Conservation (phyloP, 2,329 filamentous ascomycete species). For the Scleromitrula shiraiana region DNA sequence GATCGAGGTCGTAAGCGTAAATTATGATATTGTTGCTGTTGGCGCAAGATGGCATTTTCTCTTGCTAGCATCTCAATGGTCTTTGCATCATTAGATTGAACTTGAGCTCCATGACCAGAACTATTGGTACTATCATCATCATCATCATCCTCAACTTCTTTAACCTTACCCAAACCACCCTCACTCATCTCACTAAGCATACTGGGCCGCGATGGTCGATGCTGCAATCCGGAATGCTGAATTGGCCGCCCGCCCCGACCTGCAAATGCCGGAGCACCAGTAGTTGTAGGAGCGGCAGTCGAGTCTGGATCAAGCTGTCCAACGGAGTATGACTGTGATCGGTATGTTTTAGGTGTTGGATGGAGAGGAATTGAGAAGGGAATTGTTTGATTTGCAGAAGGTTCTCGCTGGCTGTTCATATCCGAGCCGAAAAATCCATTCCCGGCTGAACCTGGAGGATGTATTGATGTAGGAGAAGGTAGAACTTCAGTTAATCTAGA, state of each 20-base stretch:
- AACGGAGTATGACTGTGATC: constrained; percentile 94
- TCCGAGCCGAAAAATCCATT: constrained; percentile 39
- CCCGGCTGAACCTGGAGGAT: constrained; percentile 37
- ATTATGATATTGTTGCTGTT: constrained; percentile 49
- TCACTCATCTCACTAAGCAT: constrained; percentile 68
- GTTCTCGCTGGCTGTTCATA: constrained; percentile 42
- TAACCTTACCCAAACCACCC: constrained; percentile 58
- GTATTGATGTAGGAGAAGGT: constrained; percentile 60
- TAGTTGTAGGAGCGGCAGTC: constrained; percentile 19
- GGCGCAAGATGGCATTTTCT: constrained; percentile 55
- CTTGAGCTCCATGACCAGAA: constrained; percentile 45
- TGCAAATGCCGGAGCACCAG: constrained; percentile 15
- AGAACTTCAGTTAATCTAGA: constrained; percentile 67
- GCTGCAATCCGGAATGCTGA: constrained; percentile 64
- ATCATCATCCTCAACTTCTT: constrained; percentile 62
- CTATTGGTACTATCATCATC: constrained; percentile 50
- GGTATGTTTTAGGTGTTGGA: constrained; percentile 84
- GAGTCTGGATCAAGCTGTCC: constrained; percentile 74
- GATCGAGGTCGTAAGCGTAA: constrained; percentile 49
- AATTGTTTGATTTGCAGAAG: constrained; percentile 55
- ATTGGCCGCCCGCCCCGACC: constrained; percentile 32
- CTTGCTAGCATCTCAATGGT: constrained; percentile 55
- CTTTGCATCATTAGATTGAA: constrained; percentile 49
- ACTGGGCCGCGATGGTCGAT: constrained; percentile 71
- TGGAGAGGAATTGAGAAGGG: constrained; percentile 84